Percentiles rank a stretch among this genome's conserved stretches.
These are phyloP conservation scores for Dendrobium officinale DNA, from an alignment of 106 monocot genomes.

Conservation along the genomic window DNA sequence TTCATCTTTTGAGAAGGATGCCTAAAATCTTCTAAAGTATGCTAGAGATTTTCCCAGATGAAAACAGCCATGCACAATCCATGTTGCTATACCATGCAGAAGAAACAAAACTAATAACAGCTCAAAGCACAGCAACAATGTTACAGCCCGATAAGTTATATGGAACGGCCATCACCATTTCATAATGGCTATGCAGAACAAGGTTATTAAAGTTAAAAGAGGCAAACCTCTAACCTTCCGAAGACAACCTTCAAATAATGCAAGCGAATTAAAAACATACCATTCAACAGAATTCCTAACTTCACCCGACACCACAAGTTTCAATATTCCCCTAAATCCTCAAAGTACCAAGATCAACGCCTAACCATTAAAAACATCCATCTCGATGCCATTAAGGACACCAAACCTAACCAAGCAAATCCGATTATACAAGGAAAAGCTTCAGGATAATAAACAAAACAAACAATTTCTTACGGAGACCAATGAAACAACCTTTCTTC, in stretches of 20 bases:
- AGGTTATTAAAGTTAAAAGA: neutral
- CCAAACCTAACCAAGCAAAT: neutral
- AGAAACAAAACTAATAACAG: neutral
- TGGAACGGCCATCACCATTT: neutral
- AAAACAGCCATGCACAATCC: neutral
- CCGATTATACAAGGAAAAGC: neutral
- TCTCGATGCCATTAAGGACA: neutral
- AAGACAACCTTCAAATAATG: neutral
- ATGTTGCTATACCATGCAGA: neutral
- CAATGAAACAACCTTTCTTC: no score
- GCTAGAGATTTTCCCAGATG: neutral
- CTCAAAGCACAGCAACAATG: neutral
- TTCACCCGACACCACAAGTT: neutral
- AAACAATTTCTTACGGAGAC: neutral
- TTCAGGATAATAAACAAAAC: neutral
- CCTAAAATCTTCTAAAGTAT: neutral
- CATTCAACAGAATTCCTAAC: neutral
- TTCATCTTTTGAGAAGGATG: neutral
- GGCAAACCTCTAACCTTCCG: no score
- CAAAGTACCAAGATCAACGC: neutral
- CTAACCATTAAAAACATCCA: neutral
- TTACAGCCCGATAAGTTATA: neutral
- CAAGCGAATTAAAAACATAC: neutral
- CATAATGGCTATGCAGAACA: neutral
- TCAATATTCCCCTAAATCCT: neutral